Base-by-base conservation (phyloP, 495 filamentous ascomycete genomes). In the Chaetomidium leptoderma region DNA sequence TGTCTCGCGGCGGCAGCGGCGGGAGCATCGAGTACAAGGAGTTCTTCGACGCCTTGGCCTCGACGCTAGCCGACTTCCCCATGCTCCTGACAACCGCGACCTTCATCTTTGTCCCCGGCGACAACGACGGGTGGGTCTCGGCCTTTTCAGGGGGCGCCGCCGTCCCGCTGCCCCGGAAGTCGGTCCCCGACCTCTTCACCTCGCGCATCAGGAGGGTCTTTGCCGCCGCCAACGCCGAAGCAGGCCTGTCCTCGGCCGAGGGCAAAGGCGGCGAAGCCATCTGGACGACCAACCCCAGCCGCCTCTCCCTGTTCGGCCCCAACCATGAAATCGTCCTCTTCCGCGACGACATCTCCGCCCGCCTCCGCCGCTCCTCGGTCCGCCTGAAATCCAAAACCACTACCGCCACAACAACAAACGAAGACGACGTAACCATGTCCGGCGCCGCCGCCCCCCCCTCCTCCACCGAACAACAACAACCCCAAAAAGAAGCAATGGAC, bases 1-100 rank as follows among this genome's bases (percentile, higher is more conserved):
- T 91, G 74, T 81, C 87, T 5, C 83, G 85, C 37, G 83, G 83
- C 23, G 82, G 84, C 9, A 83, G 82, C 59, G 84, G 81, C 13
- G 88, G 83, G 0, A 88, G 84, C 63, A 92, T 96, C 46, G 91
- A 91, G 70, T 96, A 96, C 71, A 96, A 96, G 70, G 95, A 97
- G 69, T 85, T 85, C 66, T 97, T 96, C 65, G 88, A 97, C 72
- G 80, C 83, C 6, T 81, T 98, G 17, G 92, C 93, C 2, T 82
- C 86, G 16, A 80, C 88, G 1, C 74, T 98, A n/a, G 78, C 88
- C 8, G 91, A 97, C 40, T 96, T 89, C 70, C 91, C 88, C n/a
- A 77, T 79, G 0, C 75, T 97, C 7, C 78, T 96, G n/a, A 84
- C 86, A 33, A 75, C 79, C 19, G 84, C 89, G 3, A 92, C 89